Base-by-base conservation (phyloP, 352 stramenopile species). In the Phytopythium chamaehyphon region DNA sequence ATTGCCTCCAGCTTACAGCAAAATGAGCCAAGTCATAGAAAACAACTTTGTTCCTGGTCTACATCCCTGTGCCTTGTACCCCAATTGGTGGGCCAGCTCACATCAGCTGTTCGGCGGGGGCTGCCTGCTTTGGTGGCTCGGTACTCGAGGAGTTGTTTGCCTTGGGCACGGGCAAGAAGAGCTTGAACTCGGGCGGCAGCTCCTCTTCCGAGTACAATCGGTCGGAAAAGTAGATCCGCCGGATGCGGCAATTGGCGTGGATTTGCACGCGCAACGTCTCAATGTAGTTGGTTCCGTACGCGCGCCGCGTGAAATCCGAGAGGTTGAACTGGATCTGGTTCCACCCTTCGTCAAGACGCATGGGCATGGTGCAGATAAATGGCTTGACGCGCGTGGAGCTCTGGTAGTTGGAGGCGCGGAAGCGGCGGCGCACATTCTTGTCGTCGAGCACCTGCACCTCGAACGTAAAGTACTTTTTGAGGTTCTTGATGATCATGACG, bases 281-380 rank as follows among this genome's bases (percentile, higher is more conserved):
- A 52, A 98, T 97, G 68, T 98, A 98, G 65, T 98, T 98, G 44
- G 94, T 98, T 33, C 95, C 96, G 72, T 98, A 98, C 8, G 96
- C 96, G 45, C 96, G 86, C 6, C 96, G 86, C 56, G 94, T 98
- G 50, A 98, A 98, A 69, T 98, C 96, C 39, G 83, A 96, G 35
- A 98, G 72, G 68, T 98, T 98, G 74, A 98, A 98, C 71, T 98
- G 96, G 73, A 98, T 98, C 75, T 98, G 96, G 74, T 98, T 98
- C 96, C 96, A 98, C 24, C 96, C 96, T 70, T 98, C 95, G 54
- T 99, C 96, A 40, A 99, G 83, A 18, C 94, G 86, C 96, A 99
- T 99, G 43, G 96, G 96, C 95, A 99, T 99, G 31, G 95, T 98
- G 60, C 96, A 99, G 71, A 99, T 99, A 71, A 98, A 99, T 12